phyloP scores from a whole-genome alignment of 169 alveolate species.

The Cryptosporidium sp. region DNA sequence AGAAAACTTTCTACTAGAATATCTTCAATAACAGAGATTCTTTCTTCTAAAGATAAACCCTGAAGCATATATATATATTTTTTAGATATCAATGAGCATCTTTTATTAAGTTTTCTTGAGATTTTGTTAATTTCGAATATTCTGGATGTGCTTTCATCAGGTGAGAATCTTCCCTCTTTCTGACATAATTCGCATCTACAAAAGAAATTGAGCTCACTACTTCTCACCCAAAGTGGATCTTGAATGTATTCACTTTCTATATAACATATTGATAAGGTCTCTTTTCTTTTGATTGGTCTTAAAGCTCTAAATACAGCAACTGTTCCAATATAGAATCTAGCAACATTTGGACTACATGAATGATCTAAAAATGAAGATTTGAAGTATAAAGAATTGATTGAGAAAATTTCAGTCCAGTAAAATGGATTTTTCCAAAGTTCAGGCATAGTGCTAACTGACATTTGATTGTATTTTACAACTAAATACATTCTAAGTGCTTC shows the following conservation, averaged over 20 bases:
- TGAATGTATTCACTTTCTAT: slow-evolving; percentile 51
- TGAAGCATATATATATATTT: background rate
- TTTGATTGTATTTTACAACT: slow-evolving; percentile 59
- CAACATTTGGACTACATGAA: slow-evolving; percentile 73
- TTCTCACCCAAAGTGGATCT: slow-evolving; percentile 69
- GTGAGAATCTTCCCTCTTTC: slow-evolving; percentile 14
- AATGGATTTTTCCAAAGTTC: slow-evolving; percentile 63
- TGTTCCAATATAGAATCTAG: slow-evolving; percentile 49
- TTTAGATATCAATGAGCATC: slow-evolving; percentile 11
- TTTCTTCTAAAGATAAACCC: background rate
- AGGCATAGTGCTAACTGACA: slow-evolving; percentile 37
- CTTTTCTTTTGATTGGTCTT: slow-evolving; percentile 6
- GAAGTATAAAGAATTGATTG: slow-evolving; percentile 5
- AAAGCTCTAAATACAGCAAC: slow-evolving; percentile 45
- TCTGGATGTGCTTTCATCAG: background rate
- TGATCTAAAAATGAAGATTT: slow-evolving; percentile 58
- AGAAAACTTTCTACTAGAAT: background rate
- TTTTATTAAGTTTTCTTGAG: slow-evolving; percentile 31
- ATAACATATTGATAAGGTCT: slow-evolving; percentile 41
- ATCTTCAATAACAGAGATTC: slow-evolving; percentile 11
- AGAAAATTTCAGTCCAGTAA: slow-evolving; percentile 41
- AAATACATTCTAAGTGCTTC: slow-evolving; percentile 60
- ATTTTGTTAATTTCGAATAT: background rate
- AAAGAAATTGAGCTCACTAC: slow-evolving; percentile 49
- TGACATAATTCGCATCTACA: slow-evolving; percentile 34